Evolutionary conservation across 352 stramenopile genomes (phyloP).

Genomic region (Phytophthora idaei): DNA sequence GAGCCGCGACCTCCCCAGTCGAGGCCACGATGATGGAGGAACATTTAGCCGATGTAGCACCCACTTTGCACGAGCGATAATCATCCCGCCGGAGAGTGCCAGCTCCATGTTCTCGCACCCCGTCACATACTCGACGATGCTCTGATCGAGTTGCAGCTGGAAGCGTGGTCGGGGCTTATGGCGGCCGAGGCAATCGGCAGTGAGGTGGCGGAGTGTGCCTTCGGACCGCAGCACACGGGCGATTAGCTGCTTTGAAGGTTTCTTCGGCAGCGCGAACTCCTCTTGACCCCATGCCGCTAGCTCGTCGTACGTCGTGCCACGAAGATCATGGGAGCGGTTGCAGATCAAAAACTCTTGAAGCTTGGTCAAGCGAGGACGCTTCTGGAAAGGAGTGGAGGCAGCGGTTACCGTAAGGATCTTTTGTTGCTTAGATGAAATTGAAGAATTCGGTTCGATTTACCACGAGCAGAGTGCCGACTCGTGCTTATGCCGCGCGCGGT

Average conservation of each 20-base stretch:
- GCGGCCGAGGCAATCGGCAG: neutral
- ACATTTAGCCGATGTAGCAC: neutral
- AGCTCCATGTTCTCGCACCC: neutral
- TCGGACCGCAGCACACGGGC: neutral
- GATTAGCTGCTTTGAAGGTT: neutral
- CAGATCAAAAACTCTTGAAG: neutral
- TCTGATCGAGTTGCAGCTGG: neutral
- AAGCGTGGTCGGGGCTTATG: neutral
- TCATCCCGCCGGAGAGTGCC: neutral
- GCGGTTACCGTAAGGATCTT: too few species aligned
- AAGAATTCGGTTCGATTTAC: too few species aligned
- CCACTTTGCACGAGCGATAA: neutral
- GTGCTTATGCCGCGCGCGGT: too few species aligned
- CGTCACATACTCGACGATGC: neutral
- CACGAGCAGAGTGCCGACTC: too few species aligned
- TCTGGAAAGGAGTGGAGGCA: neutral
- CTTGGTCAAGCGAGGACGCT: neutral
- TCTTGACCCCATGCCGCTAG: neutral
- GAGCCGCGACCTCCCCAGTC: conserved; percentile 1
- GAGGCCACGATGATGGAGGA: neutral
- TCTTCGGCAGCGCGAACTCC: neutral
- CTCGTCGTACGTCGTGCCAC: neutral
- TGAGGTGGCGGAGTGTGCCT: neutral
- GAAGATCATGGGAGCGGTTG: neutral
- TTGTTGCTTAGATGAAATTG: too few species aligned